Evolutionary conservation across 2,329 filamentous ascomycete species (phyloP), one percentile per base, ranked within the genome.

Genomic region (Trichoderma atroviride): DNA sequence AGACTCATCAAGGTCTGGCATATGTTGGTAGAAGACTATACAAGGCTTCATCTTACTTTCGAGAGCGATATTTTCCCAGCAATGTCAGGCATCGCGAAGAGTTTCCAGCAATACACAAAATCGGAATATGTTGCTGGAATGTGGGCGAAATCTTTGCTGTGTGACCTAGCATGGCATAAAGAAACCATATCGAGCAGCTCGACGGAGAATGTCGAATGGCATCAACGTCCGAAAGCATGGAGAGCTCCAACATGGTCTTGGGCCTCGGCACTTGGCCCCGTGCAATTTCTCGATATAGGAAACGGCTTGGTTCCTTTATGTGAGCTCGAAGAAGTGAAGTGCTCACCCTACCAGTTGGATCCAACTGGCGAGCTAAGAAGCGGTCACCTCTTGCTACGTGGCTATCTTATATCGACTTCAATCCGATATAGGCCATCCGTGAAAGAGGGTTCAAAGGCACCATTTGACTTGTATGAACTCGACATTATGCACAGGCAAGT

Each of bases 171-270:
- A 10, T 73, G 71, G 72, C 29, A 71, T 31, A 59, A 66, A 53
- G 62, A 58, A 22, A 19, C 14, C 16, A 16, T 19, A 1, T 5
- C 43, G 0, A 33, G 37, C 10, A 13, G 4, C n/a, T 40, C 22
- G 9, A 31, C 35, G 19, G 24, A 47, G 16, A 14, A 22, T 35
- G 11, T 14, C 16, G 29, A 31, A 31, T 62, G 69, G 70, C 11
- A 37, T 7, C n/a, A 47, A 27, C 52, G 70, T 7, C 70, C 68
- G 2, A 14, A 27, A 29, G 27, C 31, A 37, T 72, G 68, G 67
- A 64, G 68, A 69, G 70, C 71, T n/a, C 71, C 71, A 14, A 66
- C 67, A n/a, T 72, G 71, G 71, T 72, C 70, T 11, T 72, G 71
- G 71, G 70, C 68, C 16, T 64, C 71, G 11, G 50, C 47, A 29